These are phyloP conservation scores for Gentiana macrophylla DNA, from an alignment of 257 asterid genomes.

Conservation along the genomic window DNA sequence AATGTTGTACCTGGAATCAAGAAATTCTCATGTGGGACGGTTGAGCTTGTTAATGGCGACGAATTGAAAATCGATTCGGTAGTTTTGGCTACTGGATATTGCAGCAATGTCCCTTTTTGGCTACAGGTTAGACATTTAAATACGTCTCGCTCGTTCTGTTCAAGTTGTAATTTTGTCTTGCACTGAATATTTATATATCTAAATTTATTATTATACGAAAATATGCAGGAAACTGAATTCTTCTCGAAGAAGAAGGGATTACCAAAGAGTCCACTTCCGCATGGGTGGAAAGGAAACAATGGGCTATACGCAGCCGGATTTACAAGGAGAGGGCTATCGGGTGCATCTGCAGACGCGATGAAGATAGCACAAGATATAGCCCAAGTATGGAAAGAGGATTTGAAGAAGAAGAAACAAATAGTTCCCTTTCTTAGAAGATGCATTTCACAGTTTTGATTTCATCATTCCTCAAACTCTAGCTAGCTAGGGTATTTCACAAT, in stretches of 20 bases:
- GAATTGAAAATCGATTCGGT: conserved; percentile 52
- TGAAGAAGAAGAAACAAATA: conserved; percentile 57
- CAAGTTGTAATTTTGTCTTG: conserved; percentile 1
- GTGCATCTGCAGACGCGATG: conserved; percentile 73
- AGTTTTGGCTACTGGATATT: conserved; percentile 72
- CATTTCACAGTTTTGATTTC: conserved; percentile 55
- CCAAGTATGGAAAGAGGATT: conserved; percentile 60
- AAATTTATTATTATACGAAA: neutral
- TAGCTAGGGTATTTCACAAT: no score
- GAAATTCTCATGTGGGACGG: conserved; percentile 31
- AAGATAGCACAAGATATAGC: conserved; percentile 65
- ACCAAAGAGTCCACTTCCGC: conserved; percentile 56
- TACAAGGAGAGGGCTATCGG: conserved; percentile 83
- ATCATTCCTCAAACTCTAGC: conserved; percentile 4
- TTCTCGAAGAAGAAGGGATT: conserved; percentile 55
- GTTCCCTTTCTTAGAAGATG: conserved; percentile 70
- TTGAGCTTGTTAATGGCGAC: conserved; percentile 45
- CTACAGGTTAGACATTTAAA: conserved; percentile 47
- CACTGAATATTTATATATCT: no score
- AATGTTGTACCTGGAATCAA: conserved; percentile 56
- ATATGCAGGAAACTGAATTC: conserved; percentile 55
- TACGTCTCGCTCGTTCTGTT: neutral
- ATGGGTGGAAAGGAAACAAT: conserved; percentile 71
- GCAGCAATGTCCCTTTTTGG: conserved; percentile 95
- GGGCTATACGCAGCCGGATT: conserved; percentile 88